Percentiles rank a stretch among this genome's conserved stretches.
phyloP scores from a whole-genome alignment of 1,284 basidiomycete species.

The Veloboletus limbatus region DNA sequence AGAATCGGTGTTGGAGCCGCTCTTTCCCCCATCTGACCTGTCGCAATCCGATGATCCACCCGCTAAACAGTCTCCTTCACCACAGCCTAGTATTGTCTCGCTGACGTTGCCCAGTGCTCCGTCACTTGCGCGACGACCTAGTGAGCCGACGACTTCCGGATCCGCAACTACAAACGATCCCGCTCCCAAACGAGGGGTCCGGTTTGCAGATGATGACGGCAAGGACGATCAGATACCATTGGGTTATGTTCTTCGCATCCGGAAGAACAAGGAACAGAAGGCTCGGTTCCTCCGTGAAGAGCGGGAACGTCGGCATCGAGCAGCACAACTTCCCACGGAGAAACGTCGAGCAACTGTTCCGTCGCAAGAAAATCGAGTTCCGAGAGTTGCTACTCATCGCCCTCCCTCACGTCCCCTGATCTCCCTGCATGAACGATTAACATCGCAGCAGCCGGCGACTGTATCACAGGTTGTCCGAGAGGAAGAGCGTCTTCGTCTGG shows the following conservation, averaged over 20 bases:
- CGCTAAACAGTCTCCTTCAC: not conserved
- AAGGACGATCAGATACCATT: constrained; percentile 68
- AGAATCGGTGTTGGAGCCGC: constrained; percentile 3
- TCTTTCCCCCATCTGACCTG: not conserved
- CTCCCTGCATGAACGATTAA: constrained; percentile 15
- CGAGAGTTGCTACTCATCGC: constrained; percentile 18
- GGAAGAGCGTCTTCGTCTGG: constrained; percentile 49
- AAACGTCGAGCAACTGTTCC: constrained; percentile 33
- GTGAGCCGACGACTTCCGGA: constrained; percentile 13
- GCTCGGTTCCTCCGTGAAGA: constrained; percentile 63
- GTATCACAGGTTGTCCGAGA: constrained; percentile 27
- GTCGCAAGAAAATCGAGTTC: constrained; percentile 13
- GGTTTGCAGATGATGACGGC: constrained; percentile 60
- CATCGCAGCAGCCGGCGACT: constrained; percentile 3
- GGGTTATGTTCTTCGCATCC: constrained; percentile 62
- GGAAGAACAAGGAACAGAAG: constrained; percentile 70
- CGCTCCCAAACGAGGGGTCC: constrained; percentile 56
- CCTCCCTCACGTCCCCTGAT: constrained; percentile 19
- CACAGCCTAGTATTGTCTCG: not conserved
- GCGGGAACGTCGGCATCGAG: constrained; percentile 47
- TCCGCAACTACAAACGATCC: constrained; percentile 14
- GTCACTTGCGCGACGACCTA: constrained; percentile 4
- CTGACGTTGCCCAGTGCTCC: not conserved
- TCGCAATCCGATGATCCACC: constrained; percentile 7
- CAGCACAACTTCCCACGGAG: constrained; percentile 31